Base-by-base conservation (phyloP, 176 grass and related monocot species). In the Eleusine indica region DNA sequence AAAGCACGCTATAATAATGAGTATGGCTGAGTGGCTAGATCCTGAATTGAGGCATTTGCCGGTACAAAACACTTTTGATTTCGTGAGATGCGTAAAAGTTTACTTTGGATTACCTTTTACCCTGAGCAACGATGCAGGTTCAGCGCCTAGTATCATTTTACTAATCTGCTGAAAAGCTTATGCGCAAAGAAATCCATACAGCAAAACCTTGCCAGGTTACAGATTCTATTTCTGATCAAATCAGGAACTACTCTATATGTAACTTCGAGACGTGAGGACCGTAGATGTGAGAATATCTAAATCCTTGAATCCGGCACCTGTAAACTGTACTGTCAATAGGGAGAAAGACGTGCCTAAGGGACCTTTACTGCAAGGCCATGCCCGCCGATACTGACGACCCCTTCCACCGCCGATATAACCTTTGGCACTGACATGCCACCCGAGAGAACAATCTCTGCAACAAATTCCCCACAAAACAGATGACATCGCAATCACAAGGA, bases 391-490 rank as follows among this genome's bases (percentile, higher is more conserved):
- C 73, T 54, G 30, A 79, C 18, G 3, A 65, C 54, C 12, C 85
- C 83, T 15, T 94, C 87, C 80, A 90, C 58, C 0, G 85, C 83
- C 15, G 87, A 90, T 51, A 94, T 86, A 6, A 94, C 83, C 65
- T 84, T 88, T 0, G 87, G 87, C 53, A 92, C 80, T 9, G 85
- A 85, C 94, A 97, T 97, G 71, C 87, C 94, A 35, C 94, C 94
- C 2, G 94, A 97, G 56, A 97, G 79, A 52, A 97, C 54, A 70
- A 97, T 88, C 70, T 94, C 89, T 94, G 76, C 9, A 48, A 6
- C 18, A 51, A 58, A 29, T 38, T 15, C 30, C 13, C 0, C 75
- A 58, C 29, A 10, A 63, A 7, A 1, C 60, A 29, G 58, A 25
- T 22, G n/a, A 18, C 16, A 17, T 21, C 4, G 53, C n/a, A 68